These are phyloP conservation scores for Cordyceps fumosorosea DNA, from an alignment of 2,329 filamentous ascomycete genomes.

Conservation along the genomic window DNA sequence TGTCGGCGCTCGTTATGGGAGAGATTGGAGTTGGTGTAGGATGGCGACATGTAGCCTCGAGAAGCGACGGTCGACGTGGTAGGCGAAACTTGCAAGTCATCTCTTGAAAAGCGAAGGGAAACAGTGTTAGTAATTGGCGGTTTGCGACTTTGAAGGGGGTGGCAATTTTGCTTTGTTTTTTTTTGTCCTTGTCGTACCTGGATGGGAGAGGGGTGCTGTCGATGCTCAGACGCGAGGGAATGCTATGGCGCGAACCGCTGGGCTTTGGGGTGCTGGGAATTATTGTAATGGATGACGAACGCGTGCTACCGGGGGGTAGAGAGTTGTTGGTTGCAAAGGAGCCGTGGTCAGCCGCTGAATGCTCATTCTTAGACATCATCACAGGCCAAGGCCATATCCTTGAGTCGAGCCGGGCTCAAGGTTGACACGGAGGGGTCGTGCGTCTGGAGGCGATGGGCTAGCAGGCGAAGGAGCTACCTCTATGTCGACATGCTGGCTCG, in stretches of 20 bases:
- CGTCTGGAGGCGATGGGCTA: conserved; percentile 5
- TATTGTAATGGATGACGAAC: conserved; percentile 8
- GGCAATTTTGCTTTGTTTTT: background rate
- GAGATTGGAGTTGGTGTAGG: conserved; percentile 24
- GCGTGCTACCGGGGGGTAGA: background rate
- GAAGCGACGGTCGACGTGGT: conserved; percentile 37
- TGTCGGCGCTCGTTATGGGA: conserved; percentile 44
- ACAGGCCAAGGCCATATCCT: conserved; percentile 12
- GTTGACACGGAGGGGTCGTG: conserved; percentile 10
- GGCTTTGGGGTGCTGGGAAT: conserved; percentile 1
- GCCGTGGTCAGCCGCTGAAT: background rate
- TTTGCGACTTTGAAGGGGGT: background rate
- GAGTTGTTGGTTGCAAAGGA: conserved; percentile 1
- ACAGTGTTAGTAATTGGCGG: background rate
- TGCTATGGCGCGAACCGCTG: conserved; percentile 2
- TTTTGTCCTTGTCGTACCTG: background rate
- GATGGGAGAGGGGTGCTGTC: conserved; percentile 2
- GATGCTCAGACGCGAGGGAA: conserved; percentile 12
- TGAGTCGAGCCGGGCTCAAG: conserved; percentile 10
- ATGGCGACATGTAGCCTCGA: conserved; percentile 35
- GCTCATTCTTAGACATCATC: conserved; percentile 9
- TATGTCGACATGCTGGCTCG: conserved; percentile 8
- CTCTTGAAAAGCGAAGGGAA: conserved; percentile 21
- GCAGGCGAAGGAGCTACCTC: background rate
- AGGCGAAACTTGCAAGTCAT: conserved; percentile 43